Evolutionary conservation across 1,284 basidiomycete species (phyloP).

Genomic region (Heterobasidion occidentale): DNA sequence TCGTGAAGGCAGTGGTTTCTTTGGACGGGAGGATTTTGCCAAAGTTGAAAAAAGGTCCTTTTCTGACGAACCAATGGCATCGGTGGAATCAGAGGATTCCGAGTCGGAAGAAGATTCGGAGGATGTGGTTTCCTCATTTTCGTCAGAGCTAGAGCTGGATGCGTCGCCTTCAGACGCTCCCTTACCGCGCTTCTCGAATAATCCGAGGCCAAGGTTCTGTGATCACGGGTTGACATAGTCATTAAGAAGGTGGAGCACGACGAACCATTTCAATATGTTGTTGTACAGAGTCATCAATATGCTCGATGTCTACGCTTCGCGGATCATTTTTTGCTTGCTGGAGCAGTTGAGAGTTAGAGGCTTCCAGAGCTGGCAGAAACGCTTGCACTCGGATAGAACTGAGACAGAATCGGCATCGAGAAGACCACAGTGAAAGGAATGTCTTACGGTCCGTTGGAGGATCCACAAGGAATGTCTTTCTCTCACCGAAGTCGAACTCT

Average conservation of each 20-base stretch:
- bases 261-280: slow-evolving; percentile 62
- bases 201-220: slow-evolving; percentile 57
- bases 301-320: slow-evolving; percentile 56
- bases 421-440: background rate
- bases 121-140: slow-evolving; percentile 5
- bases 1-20: slow-evolving; percentile 19
- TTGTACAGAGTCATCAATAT: slow-evolving; percentile 35
- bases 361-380: slow-evolving; percentile 56
- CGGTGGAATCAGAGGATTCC: slow-evolving; percentile 10
- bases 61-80: background rate
- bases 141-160: slow-evolving; percentile 6
- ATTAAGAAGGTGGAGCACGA: slow-evolving; percentile 3
- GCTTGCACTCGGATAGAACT: slow-evolving; percentile 59
- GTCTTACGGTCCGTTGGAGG: slow-evolving; percentile 26
- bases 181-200: slow-evolving; percentile 42
- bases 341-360: slow-evolving; percentile 47
- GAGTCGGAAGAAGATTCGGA: background rate
- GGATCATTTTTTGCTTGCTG: slow-evolving; percentile 31
- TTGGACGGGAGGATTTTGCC: slow-evolving; percentile 11
- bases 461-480: slow-evolving; percentile 17
- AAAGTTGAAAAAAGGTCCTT: slow-evolving; percentile 15
- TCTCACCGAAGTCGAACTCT: slow-evolving; percentile 20
- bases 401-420: background rate
- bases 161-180: slow-evolving; percentile 9
- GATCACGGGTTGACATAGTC: background rate